Evolutionary conservation across 1,284 basidiomycete genomes (phyloP).

Genomic region (Pterulicium gracile): DNA sequence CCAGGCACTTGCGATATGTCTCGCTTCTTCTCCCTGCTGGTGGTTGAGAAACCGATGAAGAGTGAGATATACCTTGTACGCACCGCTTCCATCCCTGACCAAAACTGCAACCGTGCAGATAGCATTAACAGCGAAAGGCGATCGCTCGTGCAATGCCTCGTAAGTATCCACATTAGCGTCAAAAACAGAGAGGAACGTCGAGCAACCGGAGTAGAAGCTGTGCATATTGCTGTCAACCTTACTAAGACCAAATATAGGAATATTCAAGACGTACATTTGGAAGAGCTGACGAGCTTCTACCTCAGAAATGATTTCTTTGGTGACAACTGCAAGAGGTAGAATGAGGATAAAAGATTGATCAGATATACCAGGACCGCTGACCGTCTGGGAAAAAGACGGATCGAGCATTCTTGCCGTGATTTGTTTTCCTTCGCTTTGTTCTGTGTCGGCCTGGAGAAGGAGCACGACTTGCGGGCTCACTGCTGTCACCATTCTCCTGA

Average conservation of each 20-base stretch:
- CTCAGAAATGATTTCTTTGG: conserved; percentile 70
- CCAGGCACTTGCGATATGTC: conserved; percentile 51
- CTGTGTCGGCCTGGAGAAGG: conserved; percentile 61
- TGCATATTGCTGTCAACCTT: conserved; percentile 8
- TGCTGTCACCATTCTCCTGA: conserved; percentile 65
- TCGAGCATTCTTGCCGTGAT: conserved; percentile 41
- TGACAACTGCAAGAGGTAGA: conserved; percentile 44
- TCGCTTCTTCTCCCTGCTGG: conserved; percentile 51
- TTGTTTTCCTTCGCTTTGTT: conserved; percentile 56
- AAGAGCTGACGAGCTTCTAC: conserved; percentile 77
- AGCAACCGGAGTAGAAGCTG: conserved; percentile 82
- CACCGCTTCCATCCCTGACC: conserved; percentile 79
- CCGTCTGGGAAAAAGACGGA: conserved; percentile 58
- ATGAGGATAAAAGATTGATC: conserved; percentile 8
- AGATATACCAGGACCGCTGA: conserved; percentile 21
- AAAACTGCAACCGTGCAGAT: conserved; percentile 87
- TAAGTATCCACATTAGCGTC: conserved; percentile 72
- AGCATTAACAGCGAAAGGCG: conserved; percentile 75
- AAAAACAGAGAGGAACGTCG: conserved; percentile 80
- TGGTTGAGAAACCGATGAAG: conserved; percentile 4
- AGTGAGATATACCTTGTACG: conserved; percentile 13
- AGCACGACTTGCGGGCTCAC: conserved; percentile 63
- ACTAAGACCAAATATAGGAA: too few relatives aligned
- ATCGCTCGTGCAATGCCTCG: conserved; percentile 69
- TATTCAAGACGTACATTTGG: conserved; percentile 46